Evolutionary conservation across 352 stramenopile species (phyloP).

Genomic region (Pythium inflatum): DNA sequence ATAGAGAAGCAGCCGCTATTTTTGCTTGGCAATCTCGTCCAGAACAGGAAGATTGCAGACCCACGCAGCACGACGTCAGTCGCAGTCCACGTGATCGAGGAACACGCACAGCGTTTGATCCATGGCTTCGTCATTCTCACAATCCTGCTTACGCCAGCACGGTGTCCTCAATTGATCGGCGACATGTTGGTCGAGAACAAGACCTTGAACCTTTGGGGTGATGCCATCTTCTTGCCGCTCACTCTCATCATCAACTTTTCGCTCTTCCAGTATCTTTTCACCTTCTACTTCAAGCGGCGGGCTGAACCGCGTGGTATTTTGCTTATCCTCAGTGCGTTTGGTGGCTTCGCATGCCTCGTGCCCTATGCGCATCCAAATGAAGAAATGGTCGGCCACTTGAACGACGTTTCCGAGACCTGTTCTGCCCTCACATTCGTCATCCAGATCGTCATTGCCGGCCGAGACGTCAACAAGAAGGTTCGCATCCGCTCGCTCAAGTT

Average conservation of each 20-base stretch:
- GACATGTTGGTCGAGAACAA: too few relatives aligned
- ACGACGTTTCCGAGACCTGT: conserved; percentile 29
- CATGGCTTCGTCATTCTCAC: too few relatives aligned
- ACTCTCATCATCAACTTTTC: conserved; percentile 29
- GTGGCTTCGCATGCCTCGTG: conserved; percentile 17
- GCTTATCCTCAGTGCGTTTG: conserved; percentile 11
- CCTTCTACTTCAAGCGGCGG: conserved; percentile 17
- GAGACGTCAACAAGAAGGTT: conserved; percentile 34
- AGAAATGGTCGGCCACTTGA: conserved; percentile 18
- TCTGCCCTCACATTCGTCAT: conserved; percentile 27
- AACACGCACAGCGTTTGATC: too few relatives aligned
- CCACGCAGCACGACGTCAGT: too few relatives aligned
- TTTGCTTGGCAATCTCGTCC: too few relatives aligned
- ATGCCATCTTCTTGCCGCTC: conserved; percentile 10
- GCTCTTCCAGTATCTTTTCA: conserved; percentile 25
- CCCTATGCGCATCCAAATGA: conserved; percentile 21
- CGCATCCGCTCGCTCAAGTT: conserved; percentile 34
- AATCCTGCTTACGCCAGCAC: too few relatives aligned
- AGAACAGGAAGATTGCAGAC: too few relatives aligned
- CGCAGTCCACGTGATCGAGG: too few relatives aligned
- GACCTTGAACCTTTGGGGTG: conserved; percentile 35
- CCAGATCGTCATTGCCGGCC: conserved; percentile 42
- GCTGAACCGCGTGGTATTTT: not conserved
- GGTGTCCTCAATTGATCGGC: too few relatives aligned
- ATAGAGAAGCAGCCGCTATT: too few relatives aligned